phyloP scores from a whole-genome alignment of 2,329 filamentous ascomycete genomes.

The Cladosporium sp. region DNA sequence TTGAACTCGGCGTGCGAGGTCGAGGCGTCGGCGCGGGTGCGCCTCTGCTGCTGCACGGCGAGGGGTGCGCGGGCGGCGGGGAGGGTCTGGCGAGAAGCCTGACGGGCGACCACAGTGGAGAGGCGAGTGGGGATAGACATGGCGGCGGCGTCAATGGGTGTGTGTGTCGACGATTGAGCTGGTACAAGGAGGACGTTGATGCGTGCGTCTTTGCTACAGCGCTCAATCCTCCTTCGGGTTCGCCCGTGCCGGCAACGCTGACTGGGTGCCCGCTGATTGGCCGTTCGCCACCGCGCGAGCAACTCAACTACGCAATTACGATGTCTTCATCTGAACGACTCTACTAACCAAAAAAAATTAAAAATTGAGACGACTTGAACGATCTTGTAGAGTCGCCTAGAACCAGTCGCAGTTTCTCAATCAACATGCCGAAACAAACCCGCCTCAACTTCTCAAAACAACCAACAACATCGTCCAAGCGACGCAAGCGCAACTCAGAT shows the following conservation, averaged over 20 bases:
- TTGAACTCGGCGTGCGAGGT: slow-evolving; percentile 49
- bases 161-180: slow-evolving; percentile 22
- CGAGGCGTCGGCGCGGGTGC: slow-evolving; percentile 43
- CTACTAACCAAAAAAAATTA: background rate
- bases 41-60: slow-evolving; percentile 41
- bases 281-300: background rate
- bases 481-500: slow-evolving; percentile 1
- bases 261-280: background rate
- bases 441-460: background rate
- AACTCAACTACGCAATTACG: background rate
- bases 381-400: background rate
- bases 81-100: slow-evolving; percentile 50
- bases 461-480: background rate
- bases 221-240: background rate
- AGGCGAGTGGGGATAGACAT: slow-evolving; percentile 54
- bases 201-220: slow-evolving; percentile 9
- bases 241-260: background rate
- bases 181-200: slow-evolving; percentile 21
- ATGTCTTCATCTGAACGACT: background rate
- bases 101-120: slow-evolving; percentile 50
- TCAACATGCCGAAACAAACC: slow-evolving; percentile 1
- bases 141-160: slow-evolving; percentile 33
- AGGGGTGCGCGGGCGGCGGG: slow-evolving; percentile 50
- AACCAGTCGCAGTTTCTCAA: too few relatives aligned
- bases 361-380: background rate